Conservation (phyloP, 1,284 basidiomycete species). For the Cronartium ribicola region DNA sequence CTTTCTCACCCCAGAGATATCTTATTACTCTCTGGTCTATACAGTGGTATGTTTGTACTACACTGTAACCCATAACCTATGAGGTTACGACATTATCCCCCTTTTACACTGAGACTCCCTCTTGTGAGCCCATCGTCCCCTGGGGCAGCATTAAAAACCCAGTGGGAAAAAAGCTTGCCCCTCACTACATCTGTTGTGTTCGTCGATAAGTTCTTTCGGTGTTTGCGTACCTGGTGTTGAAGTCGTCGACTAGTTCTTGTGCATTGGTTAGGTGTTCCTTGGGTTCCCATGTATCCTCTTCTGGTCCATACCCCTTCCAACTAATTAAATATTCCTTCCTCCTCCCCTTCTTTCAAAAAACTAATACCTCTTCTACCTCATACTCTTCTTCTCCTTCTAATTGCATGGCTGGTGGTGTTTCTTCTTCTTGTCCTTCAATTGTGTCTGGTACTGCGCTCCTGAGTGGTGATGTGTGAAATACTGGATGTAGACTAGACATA, state of each 20-base stretch:
- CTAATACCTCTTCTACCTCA: background rate
- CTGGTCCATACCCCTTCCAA: slow-evolving; percentile 4
- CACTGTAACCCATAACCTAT: no score
- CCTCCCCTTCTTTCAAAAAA: background rate
- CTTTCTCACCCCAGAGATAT: no score
- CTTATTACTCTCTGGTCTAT: no score
- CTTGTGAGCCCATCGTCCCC: background rate
- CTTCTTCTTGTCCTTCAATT: background rate
- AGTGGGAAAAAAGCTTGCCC: no score
- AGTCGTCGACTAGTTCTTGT: background rate
- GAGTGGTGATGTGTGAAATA: slow-evolving; percentile 10
- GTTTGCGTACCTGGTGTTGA: slow-evolving; percentile 3
- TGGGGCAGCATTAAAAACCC: no score
- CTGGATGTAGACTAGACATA: background rate
- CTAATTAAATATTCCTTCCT: background rate
- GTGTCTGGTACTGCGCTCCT: background rate
- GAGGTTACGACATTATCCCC: slow-evolving; percentile 1
- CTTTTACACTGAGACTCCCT: background rate
- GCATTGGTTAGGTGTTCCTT: background rate
- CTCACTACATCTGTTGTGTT: background rate
- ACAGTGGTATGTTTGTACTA: no score
- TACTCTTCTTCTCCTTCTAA: background rate
- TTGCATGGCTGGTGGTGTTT: background rate
- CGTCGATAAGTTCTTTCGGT: background rate
- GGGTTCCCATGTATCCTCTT: slow-evolving; percentile 2